Evolutionary conservation across 2,329 filamentous ascomycete genomes (phyloP).

Genomic region (Fusarium albidum): DNA sequence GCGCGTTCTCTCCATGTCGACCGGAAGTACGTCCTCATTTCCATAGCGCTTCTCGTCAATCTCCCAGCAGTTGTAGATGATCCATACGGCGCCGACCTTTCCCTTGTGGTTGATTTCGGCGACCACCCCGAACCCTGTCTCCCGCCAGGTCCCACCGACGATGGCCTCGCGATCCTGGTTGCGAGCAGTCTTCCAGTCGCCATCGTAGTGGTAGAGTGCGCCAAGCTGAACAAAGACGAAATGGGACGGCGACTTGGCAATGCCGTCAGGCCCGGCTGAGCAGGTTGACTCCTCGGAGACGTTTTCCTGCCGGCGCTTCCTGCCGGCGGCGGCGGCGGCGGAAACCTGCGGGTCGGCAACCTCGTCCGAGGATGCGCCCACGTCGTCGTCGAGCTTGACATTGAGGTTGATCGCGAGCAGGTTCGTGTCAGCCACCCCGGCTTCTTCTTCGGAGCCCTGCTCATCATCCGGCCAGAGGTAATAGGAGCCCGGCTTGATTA

Average conservation of each 20-base stretch:
- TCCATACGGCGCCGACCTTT: neutral
- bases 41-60: neutral
- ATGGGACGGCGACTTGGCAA: too few species aligned
- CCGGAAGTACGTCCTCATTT: too few species aligned
- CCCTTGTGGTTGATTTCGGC: neutral
- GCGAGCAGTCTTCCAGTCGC: neutral
- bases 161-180: neutral
- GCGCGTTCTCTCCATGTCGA: too few species aligned
- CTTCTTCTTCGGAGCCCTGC: too few species aligned
- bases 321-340: too few species aligned
- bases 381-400: too few species aligned
- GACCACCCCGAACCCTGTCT: neutral
- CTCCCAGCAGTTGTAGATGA: neutral
- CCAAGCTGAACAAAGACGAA: conserved; percentile 5
- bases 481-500: neutral
- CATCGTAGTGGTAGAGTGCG: neutral
- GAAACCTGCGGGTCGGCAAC: too few species aligned
- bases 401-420: neutral
- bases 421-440: neutral
- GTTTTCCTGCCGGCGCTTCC: neutral
- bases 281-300: too few species aligned
- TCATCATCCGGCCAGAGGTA: neutral
- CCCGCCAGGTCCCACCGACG: neutral
- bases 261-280: too few species aligned
- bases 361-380: neutral